Percentiles rank a stretch among this genome's conserved stretches.
Conservation (phyloP, 768 basidiomycete species). For the Nidula microcarpa region DNA sequence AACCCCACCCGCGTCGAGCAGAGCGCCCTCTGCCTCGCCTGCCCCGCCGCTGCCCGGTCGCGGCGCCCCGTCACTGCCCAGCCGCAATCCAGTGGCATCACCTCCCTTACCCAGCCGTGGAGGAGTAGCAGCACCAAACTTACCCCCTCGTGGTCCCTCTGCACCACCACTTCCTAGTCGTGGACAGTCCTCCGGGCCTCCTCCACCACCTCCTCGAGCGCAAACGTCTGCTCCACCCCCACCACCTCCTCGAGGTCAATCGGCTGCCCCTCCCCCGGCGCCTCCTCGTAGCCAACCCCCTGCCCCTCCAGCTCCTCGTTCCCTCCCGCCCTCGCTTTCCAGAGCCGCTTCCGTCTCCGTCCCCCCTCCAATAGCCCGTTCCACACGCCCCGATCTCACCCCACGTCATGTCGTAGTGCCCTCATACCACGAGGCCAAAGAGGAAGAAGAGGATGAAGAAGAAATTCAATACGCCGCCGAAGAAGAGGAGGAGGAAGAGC, state of each 20-base stretch:
- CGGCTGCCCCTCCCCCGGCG: constrained; percentile 12
- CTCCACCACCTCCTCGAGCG: too few relatives aligned
- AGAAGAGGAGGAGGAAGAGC: constrained; percentile 9
- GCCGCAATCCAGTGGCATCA: too few relatives aligned
- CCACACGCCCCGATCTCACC: constrained; percentile 22
- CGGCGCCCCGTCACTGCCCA: too few relatives aligned
- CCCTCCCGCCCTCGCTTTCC: constrained; percentile 5
- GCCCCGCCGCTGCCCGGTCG: constrained; percentile 23
- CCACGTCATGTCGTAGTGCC: not conserved
- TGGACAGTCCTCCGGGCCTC: constrained; percentile 8
- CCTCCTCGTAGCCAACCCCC: constrained; percentile 17
- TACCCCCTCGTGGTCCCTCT: constrained; percentile 7
- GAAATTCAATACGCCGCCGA: not conserved
- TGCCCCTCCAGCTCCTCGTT: constrained; percentile 16
- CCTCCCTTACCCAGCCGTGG: constrained; percentile 20
- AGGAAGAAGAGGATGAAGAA: not conserved
- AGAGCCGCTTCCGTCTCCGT: constrained; percentile 3
- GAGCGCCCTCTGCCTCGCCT: constrained; percentile 13
- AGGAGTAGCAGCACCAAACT: constrained; percentile 7
- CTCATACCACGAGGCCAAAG: too few relatives aligned
- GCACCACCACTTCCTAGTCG: constrained; percentile 5
- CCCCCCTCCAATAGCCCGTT: constrained; percentile 29
- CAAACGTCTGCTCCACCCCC: too few relatives aligned
- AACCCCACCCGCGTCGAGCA: constrained; percentile 15
- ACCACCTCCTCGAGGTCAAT: too few relatives aligned